phyloP scores from a whole-genome alignment of 2,329 filamentous ascomycete genomes.

The Talaromyces pinophilus region DNA sequence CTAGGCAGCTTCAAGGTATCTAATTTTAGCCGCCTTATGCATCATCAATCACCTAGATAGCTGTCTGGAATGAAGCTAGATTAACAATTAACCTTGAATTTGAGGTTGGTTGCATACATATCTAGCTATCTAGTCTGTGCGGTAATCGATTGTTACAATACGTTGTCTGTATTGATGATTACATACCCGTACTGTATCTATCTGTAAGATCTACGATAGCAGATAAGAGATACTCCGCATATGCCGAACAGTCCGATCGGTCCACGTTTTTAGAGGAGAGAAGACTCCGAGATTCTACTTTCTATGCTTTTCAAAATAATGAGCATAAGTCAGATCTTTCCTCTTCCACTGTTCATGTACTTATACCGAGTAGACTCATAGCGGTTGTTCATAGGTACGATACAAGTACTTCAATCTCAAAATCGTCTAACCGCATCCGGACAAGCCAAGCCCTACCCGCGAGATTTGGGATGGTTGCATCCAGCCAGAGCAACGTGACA shows the following conservation, averaged over 20 bases:
- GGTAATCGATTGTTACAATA: constrained; percentile 4
- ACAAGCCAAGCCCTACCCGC: constrained; percentile 4
- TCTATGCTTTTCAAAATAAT: neutral
- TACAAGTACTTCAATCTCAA: neutral
- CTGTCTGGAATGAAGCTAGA: neutral
- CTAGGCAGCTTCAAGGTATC: neutral
- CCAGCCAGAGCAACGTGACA: constrained; percentile 20
- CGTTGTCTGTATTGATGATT: neutral
- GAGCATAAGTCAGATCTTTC: neutral
- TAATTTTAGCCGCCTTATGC: neutral
- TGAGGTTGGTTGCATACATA: constrained; percentile 10
- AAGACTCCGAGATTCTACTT: neutral
- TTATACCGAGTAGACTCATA: neutral
- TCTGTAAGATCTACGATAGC: neutral
- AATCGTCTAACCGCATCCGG: constrained; percentile 10
- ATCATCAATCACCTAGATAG: neutral
- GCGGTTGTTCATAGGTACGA: neutral
- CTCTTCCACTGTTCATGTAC: neutral
- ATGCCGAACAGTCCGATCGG: constrained; percentile 9
- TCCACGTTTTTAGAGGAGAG: neutral
- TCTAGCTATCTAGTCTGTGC: neutral
- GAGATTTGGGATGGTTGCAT: constrained; percentile 16
- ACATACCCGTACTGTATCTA: neutral
- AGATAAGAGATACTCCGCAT: neutral
- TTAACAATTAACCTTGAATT: neutral